These are phyloP conservation scores for Loxodes magnus DNA, from an alignment of 73 alveolate genomes.

Conservation along the genomic window DNA sequence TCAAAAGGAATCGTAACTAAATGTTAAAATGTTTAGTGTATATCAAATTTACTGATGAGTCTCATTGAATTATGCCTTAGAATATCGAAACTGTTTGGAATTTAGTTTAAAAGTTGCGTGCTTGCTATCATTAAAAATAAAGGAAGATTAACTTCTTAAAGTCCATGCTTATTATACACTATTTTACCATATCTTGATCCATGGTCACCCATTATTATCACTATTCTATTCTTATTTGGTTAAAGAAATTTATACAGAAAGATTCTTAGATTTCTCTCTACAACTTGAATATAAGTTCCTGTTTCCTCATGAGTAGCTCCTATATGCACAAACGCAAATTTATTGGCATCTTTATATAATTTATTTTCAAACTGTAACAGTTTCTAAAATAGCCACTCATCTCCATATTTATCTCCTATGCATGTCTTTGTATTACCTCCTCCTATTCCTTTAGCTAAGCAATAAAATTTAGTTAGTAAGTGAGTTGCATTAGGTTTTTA, in stretches of 20 bases:
- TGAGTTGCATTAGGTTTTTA: not conserved
- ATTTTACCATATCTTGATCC: not conserved
- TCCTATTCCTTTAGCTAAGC: not conserved
- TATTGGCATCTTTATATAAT: not conserved
- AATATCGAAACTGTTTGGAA: not conserved
- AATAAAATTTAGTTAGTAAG: not conserved
- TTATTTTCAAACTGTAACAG: not conserved
- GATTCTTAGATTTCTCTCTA: not conserved
- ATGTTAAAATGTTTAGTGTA: not conserved
- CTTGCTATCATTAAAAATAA: not conserved
- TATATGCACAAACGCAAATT: not conserved
- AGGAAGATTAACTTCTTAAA: not conserved
- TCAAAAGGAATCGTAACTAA: not conserved
- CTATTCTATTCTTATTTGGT: not conserved
- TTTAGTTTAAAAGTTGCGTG: not conserved
- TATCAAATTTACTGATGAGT: not conserved
- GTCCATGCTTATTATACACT: not conserved
- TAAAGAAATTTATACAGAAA: not conserved
- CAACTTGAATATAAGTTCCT: not conserved
- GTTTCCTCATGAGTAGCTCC: conserved; percentile 2
- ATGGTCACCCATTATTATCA: conserved; percentile 1
- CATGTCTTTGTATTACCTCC: not conserved
- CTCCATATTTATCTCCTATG: not conserved
- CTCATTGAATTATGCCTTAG: not conserved
- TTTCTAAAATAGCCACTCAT: not conserved